Conservation (phyloP, 2,329 filamentous ascomycete species). For the Trichoderma sp. region DNA sequence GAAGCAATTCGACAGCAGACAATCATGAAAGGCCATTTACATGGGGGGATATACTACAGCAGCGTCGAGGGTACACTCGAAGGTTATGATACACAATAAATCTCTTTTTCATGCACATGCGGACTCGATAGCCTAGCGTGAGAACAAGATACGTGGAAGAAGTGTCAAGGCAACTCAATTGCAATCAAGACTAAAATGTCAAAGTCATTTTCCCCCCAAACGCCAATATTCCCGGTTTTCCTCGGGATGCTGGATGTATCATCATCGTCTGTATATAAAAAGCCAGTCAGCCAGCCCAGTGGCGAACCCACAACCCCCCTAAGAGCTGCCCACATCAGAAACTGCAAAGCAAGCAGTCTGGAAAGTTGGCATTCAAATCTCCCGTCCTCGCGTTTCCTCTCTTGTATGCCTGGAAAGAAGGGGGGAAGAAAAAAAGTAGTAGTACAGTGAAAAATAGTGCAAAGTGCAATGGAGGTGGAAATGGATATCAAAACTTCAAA, state of each 20-base stretch:
- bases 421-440: conserved; percentile 13
- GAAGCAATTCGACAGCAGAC: neutral
- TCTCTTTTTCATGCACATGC: conserved; percentile 32
- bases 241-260: conserved; percentile 30
- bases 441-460: conserved; percentile 27
- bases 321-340: conserved; percentile 1
- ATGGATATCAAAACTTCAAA: conserved; percentile 22
- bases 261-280: conserved; percentile 24
- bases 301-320: conserved; percentile 28
- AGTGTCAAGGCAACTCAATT: neutral
- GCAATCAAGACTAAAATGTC: neutral
- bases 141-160: neutral
- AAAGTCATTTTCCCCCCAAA: conserved; percentile 28
- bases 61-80: too few relatives aligned
- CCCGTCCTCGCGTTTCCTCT: neutral
- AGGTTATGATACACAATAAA: neutral
- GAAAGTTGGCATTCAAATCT: neutral
- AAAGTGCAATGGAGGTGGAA: too few relatives aligned
- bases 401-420: conserved; percentile 25
- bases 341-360: conserved; percentile 13
- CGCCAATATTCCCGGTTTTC: conserved; percentile 30
- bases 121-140: conserved; percentile 33
- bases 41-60: neutral
- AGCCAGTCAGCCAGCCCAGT: conserved; percentile 26
- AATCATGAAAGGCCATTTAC: neutral